These are phyloP conservation scores for Stenocarpella maydis DNA, from an alignment of 2,329 filamentous ascomycete species.

Conservation along the genomic window DNA sequence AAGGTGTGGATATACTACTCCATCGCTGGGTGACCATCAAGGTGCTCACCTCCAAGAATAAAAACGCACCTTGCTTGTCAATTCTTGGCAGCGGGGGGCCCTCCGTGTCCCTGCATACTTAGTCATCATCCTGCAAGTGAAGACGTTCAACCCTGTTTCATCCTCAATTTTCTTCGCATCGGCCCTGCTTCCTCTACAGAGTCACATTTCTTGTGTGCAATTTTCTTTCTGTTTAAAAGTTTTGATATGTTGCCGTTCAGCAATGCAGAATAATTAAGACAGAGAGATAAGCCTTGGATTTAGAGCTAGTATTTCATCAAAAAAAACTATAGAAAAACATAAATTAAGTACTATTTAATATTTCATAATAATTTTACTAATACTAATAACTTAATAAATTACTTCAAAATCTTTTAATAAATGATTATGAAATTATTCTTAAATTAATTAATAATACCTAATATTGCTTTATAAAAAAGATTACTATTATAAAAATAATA, in stretches of 20 bases:
- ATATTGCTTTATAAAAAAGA: too few species aligned
- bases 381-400: too few species aligned
- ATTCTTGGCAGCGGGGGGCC: constrained; percentile 1
- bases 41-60: constrained; percentile 14
- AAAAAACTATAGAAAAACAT: too few species aligned
- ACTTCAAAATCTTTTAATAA: too few species aligned
- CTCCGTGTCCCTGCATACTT: neutral
- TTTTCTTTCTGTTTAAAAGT: too few species aligned
- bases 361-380: too few species aligned
- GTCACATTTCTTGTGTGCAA: neutral
- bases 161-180: neutral
- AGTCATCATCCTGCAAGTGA: neutral
- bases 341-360: too few species aligned
- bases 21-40: constrained; percentile 9
- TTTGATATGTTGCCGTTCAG: too few species aligned
- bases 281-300: neutral
- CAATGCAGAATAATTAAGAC: neutral
- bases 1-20: neutral
- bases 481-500: too few species aligned
- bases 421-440: too few species aligned
- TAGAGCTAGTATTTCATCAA: neutral
- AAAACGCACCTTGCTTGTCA: constrained; percentile 14
- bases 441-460: too few species aligned
- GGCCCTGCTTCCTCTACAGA: neutral
- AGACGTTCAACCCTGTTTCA: neutral